phyloP scores from a whole-genome alignment of 306 rosid species.

The Corylus avellana region DNA sequence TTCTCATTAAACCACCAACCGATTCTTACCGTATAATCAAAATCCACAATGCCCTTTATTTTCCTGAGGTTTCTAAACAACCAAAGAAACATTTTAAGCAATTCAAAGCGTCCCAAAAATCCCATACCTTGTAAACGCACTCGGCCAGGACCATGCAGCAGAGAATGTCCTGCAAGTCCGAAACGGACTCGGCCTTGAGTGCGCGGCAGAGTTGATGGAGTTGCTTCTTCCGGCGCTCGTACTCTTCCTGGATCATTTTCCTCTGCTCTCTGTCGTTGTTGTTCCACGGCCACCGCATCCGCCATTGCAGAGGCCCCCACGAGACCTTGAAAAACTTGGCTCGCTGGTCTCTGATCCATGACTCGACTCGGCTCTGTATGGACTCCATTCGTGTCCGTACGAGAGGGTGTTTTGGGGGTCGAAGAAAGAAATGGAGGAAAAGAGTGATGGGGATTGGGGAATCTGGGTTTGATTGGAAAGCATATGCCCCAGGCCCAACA shows the following conservation, averaged over 20 bases:
- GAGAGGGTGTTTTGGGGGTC: not conserved
- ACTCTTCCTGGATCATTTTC: slow-evolving; percentile 76
- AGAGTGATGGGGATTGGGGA: not conserved
- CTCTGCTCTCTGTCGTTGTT: slow-evolving; percentile 53
- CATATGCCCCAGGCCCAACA: not conserved
- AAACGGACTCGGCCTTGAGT: slow-evolving; percentile 66
- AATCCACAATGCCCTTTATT: not conserved
- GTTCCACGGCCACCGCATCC: slow-evolving; percentile 84
- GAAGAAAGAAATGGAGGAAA: not conserved
- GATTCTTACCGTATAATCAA: too few species aligned
- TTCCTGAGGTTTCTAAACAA: not conserved
- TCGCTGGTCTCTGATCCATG: slow-evolving; percentile 84
- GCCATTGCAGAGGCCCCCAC: slow-evolving; percentile 92
- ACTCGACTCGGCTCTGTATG: slow-evolving; percentile 82
- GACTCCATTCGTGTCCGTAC: slow-evolving; percentile 50
- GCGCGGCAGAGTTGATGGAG: slow-evolving; percentile 71
- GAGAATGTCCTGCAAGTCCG: slow-evolving; percentile 88
- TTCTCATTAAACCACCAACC: not conserved
- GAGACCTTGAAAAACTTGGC: slow-evolving; percentile 68
- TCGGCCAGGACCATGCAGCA: slow-evolving; percentile 96
- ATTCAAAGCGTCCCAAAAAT: not conserved
- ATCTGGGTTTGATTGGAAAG: not conserved
- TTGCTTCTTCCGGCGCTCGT: slow-evolving; percentile 64
- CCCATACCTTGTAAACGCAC: slow-evolving; percentile 83
- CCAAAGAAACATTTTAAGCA: not conserved